phyloP scores from a whole-genome alignment of 179 eudicot genomes.

The Beta macrorhiza region DNA sequence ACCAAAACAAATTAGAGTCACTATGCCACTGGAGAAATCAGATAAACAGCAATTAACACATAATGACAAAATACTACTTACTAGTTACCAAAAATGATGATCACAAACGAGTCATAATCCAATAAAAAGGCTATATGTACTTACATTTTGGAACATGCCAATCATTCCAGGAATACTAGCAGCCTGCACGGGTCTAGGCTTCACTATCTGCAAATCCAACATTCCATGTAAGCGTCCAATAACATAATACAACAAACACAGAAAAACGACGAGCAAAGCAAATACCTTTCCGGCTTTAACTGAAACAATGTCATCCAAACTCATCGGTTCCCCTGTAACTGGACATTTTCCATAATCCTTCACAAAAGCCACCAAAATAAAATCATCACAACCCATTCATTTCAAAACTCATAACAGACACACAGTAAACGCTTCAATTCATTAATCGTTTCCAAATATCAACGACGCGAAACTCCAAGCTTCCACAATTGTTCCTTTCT shows the following conservation, averaged over 20 bases:
- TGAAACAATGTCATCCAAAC: constrained; percentile 78
- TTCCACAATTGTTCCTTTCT: neutral
- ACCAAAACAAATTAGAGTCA: neutral
- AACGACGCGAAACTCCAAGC: neutral
- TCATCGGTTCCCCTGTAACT: constrained; percentile 77
- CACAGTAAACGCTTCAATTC: neutral
- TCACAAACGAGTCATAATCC: neutral
- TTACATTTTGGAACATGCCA: constrained; percentile 96
- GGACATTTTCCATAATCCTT: constrained; percentile 97
- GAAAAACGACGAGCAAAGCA: neutral
- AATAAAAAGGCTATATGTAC: constrained; percentile 22
- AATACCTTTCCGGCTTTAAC: constrained; percentile 88
- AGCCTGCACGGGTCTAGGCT: constrained; percentile 95
- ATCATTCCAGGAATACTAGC: constrained; percentile 99
- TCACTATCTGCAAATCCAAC: constrained; percentile 73
- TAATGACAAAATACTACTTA: neutral
- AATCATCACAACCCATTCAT: neutral
- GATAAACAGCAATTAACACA: neutral
- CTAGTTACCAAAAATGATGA: neutral
- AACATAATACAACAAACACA: neutral
- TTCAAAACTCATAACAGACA: neutral
- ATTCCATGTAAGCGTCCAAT: constrained; percentile 1
- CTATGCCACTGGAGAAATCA: neutral
- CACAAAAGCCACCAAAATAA: constrained; percentile 14
- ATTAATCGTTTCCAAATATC: neutral